Base-by-base conservation (phyloP, 2,329 filamentous ascomycete genomes). In the Fusarium sp. region DNA sequence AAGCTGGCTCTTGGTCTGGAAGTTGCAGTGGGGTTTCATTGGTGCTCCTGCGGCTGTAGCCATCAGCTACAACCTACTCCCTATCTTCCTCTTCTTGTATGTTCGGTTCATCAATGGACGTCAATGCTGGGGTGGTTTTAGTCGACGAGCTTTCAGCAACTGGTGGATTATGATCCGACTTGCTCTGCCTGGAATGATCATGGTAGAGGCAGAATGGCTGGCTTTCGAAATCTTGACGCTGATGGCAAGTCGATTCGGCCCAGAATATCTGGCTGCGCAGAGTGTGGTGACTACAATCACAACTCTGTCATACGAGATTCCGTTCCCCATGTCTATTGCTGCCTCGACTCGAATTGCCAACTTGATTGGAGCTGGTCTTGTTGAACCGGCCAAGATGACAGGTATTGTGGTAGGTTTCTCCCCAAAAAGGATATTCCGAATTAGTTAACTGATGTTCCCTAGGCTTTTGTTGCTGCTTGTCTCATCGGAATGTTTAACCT, bases 181-280 rank as follows among this genome's bases (percentile, higher is more conserved):
- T 40, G 94, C 95, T 1, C 83, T 98, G 15, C 95, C 95, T 0
- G 95, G 95, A 2, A 90, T 98, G 78, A 84, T 97, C 71, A 98
- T 98, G 95, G 92, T 98, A 3, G 90, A 97, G 79, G 94, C 95
- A 8, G 95, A 98, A 79, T 97, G 93, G 82, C 87, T 98, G 14
- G 94, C 95, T 9, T 98, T 98, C 79, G 95, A 98, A 79, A 89
- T 97, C 51, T 84, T 97, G 68, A 97, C 94, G 0, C 85, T 98
- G n/a, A 89, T 90, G 11, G 89, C 93, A 0, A 93, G 91, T 54
- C 93, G 92, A 73, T 90, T 98, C 62, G 92, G 92, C 18, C 89
- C 92, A 3, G 90, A 90, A 20, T 89, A 91, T 66, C 87, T 98
- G 2, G 95, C 95, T 1, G 95, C 96, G 0, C 95, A 99, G 80